Conservation (phyloP, 164 flowering plant genomes). For the Buxus sempervirens region DNA sequence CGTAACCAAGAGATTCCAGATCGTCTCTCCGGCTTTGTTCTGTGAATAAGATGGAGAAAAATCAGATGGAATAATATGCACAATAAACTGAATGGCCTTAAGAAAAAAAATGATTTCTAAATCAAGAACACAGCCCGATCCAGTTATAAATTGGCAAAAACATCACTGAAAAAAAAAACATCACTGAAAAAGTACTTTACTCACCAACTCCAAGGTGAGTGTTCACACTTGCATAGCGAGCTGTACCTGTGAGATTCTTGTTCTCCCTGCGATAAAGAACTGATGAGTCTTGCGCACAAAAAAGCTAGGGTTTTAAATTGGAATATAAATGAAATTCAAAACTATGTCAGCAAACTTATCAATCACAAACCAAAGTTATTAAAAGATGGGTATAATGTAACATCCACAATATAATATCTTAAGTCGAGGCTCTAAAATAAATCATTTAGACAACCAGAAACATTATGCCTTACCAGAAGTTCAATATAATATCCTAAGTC, state of each 20-base stretch:
- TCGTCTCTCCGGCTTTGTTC: conserved; percentile 62
- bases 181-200: conserved; percentile 8
- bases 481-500: not conserved
- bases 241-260: conserved; percentile 53
- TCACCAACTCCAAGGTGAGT: conserved; percentile 59
- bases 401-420: not conserved
- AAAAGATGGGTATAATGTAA: not conserved
- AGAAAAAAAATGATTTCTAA: not conserved
- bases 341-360: not conserved
- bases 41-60: conserved; percentile 14
- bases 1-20: conserved; percentile 52
- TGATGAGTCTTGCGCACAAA: not conserved
- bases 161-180: not conserved
- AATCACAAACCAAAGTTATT: not conserved
- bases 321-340: not conserved
- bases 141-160: not conserved
- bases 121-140: not conserved
- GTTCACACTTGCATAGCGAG: conserved; percentile 55
- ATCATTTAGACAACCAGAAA: not conserved
- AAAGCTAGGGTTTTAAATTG: not conserved
- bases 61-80: not conserved
- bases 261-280: conserved; percentile 33
- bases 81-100: too few relatives aligned
- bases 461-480: too few relatives aligned
- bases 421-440: not conserved